phyloP scores from a whole-genome alignment of 169 alveolate genomes.

The Blepharisma undulans region DNA sequence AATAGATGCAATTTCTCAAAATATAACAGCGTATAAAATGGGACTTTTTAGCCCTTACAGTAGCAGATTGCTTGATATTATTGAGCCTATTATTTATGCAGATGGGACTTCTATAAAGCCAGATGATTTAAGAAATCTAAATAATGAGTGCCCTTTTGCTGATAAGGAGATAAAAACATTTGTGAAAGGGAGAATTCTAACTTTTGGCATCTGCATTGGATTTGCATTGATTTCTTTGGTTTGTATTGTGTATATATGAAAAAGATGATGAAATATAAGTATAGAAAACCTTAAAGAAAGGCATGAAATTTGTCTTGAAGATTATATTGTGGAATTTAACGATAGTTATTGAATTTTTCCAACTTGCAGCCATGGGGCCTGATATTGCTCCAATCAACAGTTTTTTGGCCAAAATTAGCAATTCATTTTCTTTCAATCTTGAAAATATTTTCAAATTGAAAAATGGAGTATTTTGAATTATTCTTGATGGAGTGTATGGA shows the following conservation, averaged over 20 bases:
- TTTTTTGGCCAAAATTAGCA: not conserved
- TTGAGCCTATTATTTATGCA: not conserved
- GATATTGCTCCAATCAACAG: not conserved
- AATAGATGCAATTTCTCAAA: not conserved
- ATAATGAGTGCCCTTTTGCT: not conserved
- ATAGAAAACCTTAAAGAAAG: not conserved
- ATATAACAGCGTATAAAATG: not conserved
- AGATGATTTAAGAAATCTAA: not conserved
- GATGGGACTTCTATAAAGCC: not conserved
- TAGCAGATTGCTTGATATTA: not conserved
- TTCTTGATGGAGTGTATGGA: not conserved
- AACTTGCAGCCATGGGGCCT: not conserved
- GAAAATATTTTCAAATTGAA: not conserved
- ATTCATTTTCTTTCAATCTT: not conserved
- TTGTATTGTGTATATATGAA: not conserved
- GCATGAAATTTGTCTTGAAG: not conserved
- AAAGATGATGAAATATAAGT: not conserved
- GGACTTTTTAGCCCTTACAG: not conserved
- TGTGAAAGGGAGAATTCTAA: not conserved
- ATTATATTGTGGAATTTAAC: not conserved
- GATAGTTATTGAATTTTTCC: not conserved
- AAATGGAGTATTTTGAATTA: not conserved
- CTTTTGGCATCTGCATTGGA: not conserved
- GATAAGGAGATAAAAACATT: not conserved
- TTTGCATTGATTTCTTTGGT: not conserved